Percentiles rank a stretch among this genome's conserved stretches.
These are phyloP conservation scores for Penicillium sumatraense DNA, from an alignment of 2,329 filamentous ascomycete species.

Conservation along the genomic window DNA sequence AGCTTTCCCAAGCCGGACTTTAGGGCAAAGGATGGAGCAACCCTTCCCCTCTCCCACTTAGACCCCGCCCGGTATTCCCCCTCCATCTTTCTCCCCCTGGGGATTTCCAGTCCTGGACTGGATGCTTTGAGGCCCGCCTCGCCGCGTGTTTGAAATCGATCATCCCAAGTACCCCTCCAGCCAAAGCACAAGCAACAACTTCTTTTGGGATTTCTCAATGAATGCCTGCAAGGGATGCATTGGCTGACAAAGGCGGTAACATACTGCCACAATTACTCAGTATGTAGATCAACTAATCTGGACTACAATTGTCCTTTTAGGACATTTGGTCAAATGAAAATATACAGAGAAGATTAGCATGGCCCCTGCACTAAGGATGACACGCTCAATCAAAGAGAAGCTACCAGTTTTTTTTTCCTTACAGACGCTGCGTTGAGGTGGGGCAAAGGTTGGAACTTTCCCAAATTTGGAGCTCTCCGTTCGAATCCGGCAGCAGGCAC, in stretches of 20 bases:
- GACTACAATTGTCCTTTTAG: conserved; percentile 43
- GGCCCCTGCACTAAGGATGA: conserved; percentile 92
- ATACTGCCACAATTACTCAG: not conserved
- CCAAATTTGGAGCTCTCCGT: too few relatives aligned
- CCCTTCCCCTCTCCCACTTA: not conserved
- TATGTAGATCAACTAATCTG: not conserved
- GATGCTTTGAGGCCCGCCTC: too few relatives aligned
- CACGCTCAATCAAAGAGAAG: conserved; percentile 83
- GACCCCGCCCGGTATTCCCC: not conserved
- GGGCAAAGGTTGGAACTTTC: not conserved
- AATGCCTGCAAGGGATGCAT: too few relatives aligned
- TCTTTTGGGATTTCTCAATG: too few relatives aligned
- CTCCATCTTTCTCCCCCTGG: not conserved
- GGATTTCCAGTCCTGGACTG: not conserved
- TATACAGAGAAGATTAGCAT: conserved; percentile 82
- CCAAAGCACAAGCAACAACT: too few relatives aligned
- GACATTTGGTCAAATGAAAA: conserved; percentile 68
- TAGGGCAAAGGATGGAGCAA: not conserved
- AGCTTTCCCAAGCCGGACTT: not conserved
- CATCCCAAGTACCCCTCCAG: not conserved
- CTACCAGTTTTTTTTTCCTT: conserved; percentile 66
- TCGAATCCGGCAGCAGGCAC: too few relatives aligned
- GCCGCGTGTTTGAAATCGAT: not conserved
- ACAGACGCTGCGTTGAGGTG: conserved; percentile 24
- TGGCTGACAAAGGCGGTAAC: not conserved